A percentile compares a stretch with the other conserved stretches of the same genome.
Evolutionary conservation across 345 rosid genomes (phyloP).

Genomic region (Pugionium dolabratum): DNA sequence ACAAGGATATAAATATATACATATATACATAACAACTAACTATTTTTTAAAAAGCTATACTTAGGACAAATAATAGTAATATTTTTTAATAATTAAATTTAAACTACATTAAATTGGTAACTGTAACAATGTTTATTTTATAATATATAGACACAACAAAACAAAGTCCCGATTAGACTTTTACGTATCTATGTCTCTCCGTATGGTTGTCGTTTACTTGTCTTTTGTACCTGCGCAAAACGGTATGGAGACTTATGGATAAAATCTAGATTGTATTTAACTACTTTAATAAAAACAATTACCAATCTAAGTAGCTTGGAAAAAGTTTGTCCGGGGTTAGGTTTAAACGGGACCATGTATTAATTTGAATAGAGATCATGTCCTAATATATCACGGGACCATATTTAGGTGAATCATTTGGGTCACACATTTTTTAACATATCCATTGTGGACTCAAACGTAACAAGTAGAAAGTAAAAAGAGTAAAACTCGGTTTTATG

Average conservation of each 20-base stretch:
- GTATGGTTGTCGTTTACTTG: no score
- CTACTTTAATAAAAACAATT: no score
- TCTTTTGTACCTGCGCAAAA: no score
- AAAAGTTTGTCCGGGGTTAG: no score
- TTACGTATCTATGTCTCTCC: conserved; percentile 18
- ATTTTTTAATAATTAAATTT: background rate
- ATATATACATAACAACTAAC: background rate
- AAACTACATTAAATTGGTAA: background rate
- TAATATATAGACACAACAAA: background rate
- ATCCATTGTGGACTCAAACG: no score
- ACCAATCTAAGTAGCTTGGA: background rate
- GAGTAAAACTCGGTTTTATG: no score
- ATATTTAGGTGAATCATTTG: conserved; percentile 29
- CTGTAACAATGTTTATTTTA: background rate
- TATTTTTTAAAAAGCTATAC: background rate
- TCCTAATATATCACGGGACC: conserved; percentile 28
- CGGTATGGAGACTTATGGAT: no score
- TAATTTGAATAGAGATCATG: conserved; percentile 5
- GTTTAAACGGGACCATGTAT: background rate
- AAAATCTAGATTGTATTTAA: no score
- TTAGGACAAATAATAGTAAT: conserved; percentile 13
- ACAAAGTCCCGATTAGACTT: conserved; percentile 2
- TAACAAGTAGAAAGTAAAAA: no score
- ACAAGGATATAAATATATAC: background rate
- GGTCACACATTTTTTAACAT: no score